Conservation (phyloP, 2,329 filamentous ascomycete genomes). For the Cladophialophora yegresii region DNA sequence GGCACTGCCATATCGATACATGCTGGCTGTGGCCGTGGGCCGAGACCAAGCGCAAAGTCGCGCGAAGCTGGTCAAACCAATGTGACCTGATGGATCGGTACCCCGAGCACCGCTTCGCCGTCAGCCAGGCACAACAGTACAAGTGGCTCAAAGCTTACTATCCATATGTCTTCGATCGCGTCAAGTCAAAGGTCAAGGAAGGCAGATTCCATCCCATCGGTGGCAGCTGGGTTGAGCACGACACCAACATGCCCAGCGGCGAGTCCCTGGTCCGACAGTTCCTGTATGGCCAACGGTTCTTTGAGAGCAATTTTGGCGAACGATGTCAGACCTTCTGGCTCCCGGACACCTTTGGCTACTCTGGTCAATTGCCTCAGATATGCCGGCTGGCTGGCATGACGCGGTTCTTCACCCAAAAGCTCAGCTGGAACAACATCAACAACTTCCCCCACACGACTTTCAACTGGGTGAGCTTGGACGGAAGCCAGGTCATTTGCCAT, state of each 20-base stretch:
- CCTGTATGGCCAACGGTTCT: conserved; percentile 91
- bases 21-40: conserved; percentile 99
- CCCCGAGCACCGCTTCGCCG: conserved; percentile 87
- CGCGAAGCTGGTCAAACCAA: conserved; percentile 93
- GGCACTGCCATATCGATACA: conserved; percentile 96
- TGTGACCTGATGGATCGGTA: conserved; percentile 94
- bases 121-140: conserved; percentile 94
- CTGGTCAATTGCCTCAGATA: conserved; percentile 87
- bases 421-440: conserved; percentile 99
- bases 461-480: conserved; percentile 95
- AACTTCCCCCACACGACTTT: conserved; percentile 98
- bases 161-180: conserved; percentile 82
- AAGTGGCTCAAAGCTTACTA: conserved; percentile 95
- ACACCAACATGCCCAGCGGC: conserved; percentile 95
- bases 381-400: conserved; percentile 94
- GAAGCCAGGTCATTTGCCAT: conserved; percentile 94
- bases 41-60: conserved; percentile 95
- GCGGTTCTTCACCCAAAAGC: conserved; percentile 94
- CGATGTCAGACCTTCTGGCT: conserved; percentile 94
- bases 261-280: conserved; percentile 95
- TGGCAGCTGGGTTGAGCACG: conserved; percentile 98
- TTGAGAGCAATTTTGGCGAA: conserved; percentile 87
- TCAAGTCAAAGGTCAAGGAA: conserved; percentile 86
- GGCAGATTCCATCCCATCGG: conserved; percentile 93
- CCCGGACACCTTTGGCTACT: conserved; percentile 97